phyloP scores from a whole-genome alignment of 2,329 filamentous ascomycete genomes.

The Colletotrichum sp. region DNA sequence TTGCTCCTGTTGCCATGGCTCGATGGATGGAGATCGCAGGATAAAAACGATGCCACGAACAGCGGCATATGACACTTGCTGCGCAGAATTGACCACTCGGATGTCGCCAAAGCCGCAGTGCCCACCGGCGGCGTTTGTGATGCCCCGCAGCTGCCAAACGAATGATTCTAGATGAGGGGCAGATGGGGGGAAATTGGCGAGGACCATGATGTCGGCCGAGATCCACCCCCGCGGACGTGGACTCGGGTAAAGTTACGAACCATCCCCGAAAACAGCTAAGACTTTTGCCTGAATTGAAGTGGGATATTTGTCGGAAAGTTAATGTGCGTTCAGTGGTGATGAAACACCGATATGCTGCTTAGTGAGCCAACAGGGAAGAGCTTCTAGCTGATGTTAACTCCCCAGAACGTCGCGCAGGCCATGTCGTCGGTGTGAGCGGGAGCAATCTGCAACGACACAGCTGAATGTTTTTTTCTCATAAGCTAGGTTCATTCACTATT shows the following conservation, averaged over 20 bases:
- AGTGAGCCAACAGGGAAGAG: not conserved
- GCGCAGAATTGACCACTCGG: conserved; percentile 4
- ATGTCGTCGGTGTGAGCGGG: not conserved
- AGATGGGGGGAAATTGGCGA: not conserved
- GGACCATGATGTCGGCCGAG: not conserved
- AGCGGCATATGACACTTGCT: not conserved
- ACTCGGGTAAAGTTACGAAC: not conserved
- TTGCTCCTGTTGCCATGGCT: conserved; percentile 7
- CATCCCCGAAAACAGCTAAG: not conserved
- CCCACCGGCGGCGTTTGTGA: not conserved
- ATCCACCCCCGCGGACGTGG: not conserved
- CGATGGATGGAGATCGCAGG: not conserved
- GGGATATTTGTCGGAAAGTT: not conserved
- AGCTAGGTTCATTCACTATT: not conserved
- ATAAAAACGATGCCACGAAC: not conserved
- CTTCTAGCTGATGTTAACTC: not conserved
- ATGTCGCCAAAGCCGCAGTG: conserved; percentile 10
- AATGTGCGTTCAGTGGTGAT: not conserved
- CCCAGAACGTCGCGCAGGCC: not conserved
- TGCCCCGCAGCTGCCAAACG: conserved; percentile 1
- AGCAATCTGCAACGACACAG: not conserved
- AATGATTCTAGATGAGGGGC: not conserved
- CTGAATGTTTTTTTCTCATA: not conserved
- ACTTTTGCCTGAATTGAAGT: not conserved
- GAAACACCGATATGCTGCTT: not conserved